A percentile compares a stretch with the other conserved stretches of the same genome.
phyloP scores from a whole-genome alignment of 1,284 basidiomycete genomes.

The Leccinum subatratum region DNA sequence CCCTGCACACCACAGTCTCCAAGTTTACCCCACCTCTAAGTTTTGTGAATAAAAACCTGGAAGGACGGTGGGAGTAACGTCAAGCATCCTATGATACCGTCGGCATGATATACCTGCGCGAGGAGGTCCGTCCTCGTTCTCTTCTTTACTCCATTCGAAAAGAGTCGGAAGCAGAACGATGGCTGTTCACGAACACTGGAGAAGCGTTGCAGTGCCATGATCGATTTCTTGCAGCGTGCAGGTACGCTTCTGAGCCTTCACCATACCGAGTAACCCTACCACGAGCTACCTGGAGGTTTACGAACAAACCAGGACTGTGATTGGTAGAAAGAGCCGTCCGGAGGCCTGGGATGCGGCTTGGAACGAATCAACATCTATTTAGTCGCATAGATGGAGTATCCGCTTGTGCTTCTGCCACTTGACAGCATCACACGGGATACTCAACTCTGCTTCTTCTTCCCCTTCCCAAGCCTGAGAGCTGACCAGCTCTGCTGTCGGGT shows the following conservation, averaged over 20 bases:
- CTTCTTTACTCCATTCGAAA: background rate
- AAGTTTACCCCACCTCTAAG: background rate
- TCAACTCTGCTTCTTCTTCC: background rate
- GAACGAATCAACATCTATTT: background rate
- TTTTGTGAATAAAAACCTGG: background rate
- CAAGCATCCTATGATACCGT: background rate
- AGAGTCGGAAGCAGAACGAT: background rate
- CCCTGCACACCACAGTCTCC: background rate
- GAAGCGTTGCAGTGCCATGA: background rate
- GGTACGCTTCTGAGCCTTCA: background rate
- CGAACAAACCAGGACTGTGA: background rate
- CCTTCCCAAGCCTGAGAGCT: background rate
- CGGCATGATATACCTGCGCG: background rate
- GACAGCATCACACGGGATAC: background rate
- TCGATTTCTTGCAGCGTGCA: background rate
- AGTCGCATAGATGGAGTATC: background rate
- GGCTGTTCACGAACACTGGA: background rate
- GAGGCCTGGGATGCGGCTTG: background rate
- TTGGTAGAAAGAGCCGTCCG: background rate
- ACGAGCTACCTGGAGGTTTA: background rate
- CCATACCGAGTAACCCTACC: background rate
- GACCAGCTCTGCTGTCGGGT: background rate
- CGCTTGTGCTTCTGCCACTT: background rate
- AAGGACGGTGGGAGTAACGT: background rate
- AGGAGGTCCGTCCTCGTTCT: background rate